These are phyloP conservation scores for Suillus ampliporus DNA, from an alignment of 768 basidiomycete species.

Conservation along the genomic window DNA sequence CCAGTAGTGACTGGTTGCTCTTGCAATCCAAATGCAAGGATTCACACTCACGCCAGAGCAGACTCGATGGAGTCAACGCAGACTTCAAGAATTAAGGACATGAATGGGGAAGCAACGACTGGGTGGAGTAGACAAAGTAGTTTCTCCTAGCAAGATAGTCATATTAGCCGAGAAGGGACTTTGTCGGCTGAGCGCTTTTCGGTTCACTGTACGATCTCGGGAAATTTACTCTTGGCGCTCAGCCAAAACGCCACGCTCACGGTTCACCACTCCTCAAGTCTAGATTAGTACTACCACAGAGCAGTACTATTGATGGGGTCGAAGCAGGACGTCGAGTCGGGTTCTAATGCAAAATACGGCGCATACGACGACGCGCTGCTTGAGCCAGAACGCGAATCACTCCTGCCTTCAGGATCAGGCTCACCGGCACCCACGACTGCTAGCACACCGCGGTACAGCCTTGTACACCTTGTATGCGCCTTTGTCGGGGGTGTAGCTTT, in stretches of 20 bases:
- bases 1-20: background rate
- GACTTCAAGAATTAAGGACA: conserved; percentile 48
- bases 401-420: background rate
- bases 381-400: conserved; percentile 7
- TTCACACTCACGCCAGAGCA: conserved; percentile 57
- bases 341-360: conserved; percentile 3
- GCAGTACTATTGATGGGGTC: background rate
- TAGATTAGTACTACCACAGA: background rate
- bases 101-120: conserved; percentile 27
- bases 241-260: too few relatives aligned
- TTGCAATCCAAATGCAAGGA: conserved; percentile 13
- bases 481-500: conserved; percentile 60
- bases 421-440: conserved; percentile 15
- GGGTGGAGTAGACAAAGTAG: background rate
- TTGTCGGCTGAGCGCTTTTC: background rate
- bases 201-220: background rate
- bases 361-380: background rate
- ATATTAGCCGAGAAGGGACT: background rate
- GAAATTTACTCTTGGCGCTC: too few relatives aligned
- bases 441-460: conserved; percentile 25
- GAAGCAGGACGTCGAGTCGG: background rate
- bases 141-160: background rate
- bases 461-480: conserved; percentile 48
- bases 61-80: conserved; percentile 82
- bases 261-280: background rate